Evolutionary conservation across 352 stramenopile genomes (phyloP).

Genomic region (Phytopythium sindhum): DNA sequence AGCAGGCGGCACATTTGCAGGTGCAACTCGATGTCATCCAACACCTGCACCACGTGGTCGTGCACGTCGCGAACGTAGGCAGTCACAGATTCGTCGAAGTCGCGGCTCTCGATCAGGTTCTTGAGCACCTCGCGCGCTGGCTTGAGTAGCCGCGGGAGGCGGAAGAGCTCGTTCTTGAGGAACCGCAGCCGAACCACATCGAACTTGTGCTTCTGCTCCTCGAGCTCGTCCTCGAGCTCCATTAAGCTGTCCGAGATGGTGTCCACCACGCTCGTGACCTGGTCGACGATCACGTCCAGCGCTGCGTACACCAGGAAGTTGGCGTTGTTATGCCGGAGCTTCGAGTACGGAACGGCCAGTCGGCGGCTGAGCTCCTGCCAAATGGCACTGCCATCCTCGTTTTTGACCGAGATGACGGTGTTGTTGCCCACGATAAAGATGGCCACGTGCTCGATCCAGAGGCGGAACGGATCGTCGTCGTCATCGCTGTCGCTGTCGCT

Average conservation of each 20-base stretch:
- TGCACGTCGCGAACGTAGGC: conserved; percentile 86
- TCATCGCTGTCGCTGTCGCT: conserved; percentile 12
- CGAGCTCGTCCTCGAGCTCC: conserved; percentile 71
- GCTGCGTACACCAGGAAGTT: conserved; percentile 87
- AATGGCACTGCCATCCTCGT: conserved; percentile 60
- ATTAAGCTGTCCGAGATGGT: conserved; percentile 75
- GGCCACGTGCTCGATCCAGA: conserved; percentile 80
- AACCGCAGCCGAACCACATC: conserved; percentile 60
- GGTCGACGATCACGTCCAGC: conserved; percentile 85
- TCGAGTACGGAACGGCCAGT: conserved; percentile 83
- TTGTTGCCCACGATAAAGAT: conserved; percentile 83
- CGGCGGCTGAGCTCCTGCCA: conserved; percentile 71
- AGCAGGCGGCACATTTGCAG: conserved; percentile 77
- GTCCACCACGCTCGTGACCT: conserved; percentile 75
- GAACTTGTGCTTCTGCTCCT: conserved; percentile 66
- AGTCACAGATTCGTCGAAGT: conserved; percentile 74
- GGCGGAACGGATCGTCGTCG: conserved; percentile 63
- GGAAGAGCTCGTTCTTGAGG: conserved; percentile 80
- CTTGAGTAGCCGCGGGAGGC: conserved; percentile 74
- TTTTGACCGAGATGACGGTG: conserved; percentile 85
- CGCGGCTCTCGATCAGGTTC: conserved; percentile 79
- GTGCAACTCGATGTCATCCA: conserved; percentile 82
- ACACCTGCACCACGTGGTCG: conserved; percentile 74
- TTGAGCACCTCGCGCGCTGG: conserved; percentile 79
- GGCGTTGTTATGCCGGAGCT: conserved; percentile 84